These are phyloP conservation scores for Penicillium egyptiacum DNA, from an alignment of 495 filamentous ascomycete species.

Conservation along the genomic window DNA sequence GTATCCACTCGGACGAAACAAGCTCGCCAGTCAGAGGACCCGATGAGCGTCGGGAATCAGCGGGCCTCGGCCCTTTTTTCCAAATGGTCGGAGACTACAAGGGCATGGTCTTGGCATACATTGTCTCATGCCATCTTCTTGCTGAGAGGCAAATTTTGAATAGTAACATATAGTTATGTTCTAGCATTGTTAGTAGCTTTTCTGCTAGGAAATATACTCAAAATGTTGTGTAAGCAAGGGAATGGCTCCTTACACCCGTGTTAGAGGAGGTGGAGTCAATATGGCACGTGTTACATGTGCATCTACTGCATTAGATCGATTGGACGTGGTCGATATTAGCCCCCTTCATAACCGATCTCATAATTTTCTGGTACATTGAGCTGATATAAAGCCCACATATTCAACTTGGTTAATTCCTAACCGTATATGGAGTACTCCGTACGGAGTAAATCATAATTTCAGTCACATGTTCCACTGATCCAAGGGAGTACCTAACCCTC, in stretches of 20 bases:
- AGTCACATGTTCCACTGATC: neutral
- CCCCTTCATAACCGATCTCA: neutral
- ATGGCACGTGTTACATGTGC: neutral
- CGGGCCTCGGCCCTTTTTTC: neutral
- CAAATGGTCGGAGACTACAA: neutral
- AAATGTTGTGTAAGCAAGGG: neutral
- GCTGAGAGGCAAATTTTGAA: neutral
- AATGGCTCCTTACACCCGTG: neutral
- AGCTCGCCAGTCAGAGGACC: neutral
- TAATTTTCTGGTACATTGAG: neutral
- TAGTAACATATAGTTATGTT: neutral
- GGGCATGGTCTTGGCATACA: neutral
- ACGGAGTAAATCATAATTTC: neutral
- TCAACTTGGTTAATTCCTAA: too few relatives aligned
- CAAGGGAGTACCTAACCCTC: neutral
- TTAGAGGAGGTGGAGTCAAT: neutral
- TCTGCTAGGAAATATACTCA: neutral
- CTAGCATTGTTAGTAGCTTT: neutral
- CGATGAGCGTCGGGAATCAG: too few relatives aligned
- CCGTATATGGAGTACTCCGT: neutral
- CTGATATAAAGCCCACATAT: neutral
- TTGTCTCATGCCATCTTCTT: too few relatives aligned
- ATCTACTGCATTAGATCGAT: neutral
- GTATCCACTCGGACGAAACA: neutral
- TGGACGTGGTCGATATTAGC: neutral